phyloP scores from a whole-genome alignment of 345 rosid species.

The Schrenkiella parvula region DNA sequence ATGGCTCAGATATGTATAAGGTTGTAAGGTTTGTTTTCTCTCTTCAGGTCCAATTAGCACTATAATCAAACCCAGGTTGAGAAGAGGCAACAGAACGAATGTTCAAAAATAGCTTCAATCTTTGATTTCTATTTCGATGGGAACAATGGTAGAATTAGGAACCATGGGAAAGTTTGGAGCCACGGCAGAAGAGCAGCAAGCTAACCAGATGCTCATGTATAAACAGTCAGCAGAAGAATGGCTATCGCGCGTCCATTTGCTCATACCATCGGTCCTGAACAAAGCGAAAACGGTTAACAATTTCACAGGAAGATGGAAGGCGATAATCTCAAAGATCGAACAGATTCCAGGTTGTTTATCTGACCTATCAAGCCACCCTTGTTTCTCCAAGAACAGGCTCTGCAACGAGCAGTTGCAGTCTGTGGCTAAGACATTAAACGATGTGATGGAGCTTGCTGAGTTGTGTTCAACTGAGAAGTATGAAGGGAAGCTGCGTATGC shows the following conservation, averaged over 20 bases:
- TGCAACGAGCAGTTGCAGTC: conserved; percentile 90
- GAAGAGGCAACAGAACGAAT: neutral
- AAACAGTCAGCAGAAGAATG: conserved; percentile 41
- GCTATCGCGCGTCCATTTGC: conserved; percentile 53
- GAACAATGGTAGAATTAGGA: conserved; percentile 28
- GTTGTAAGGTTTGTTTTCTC: neutral
- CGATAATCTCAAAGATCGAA: conserved; percentile 65
- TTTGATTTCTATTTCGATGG: conserved; percentile 21
- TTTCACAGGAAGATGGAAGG: conserved; percentile 80
- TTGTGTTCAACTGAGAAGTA: conserved; percentile 55
- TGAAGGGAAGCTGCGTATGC: conserved; percentile 92
- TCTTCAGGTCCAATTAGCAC: conserved; percentile 11
- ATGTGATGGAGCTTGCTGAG: conserved; percentile 54
- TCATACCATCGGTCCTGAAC: conserved; percentile 59
- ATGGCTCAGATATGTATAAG: neutral
- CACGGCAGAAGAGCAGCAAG: conserved; percentile 25
- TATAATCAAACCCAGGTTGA: neutral
- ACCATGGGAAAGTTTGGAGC: conserved; percentile 25
- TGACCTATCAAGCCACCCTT: conserved; percentile 91
- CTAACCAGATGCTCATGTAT: conserved; percentile 1
- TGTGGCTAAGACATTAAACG: conserved; percentile 56
- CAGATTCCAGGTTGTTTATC: conserved; percentile 74
- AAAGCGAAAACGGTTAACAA: conserved; percentile 59
- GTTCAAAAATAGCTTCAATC: conserved; percentile 42
- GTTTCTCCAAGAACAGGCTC: conserved; percentile 77